Evolutionary conservation across 495 filamentous ascomycete genomes (phyloP).

Genomic region (Penicillium odoratum): DNA sequence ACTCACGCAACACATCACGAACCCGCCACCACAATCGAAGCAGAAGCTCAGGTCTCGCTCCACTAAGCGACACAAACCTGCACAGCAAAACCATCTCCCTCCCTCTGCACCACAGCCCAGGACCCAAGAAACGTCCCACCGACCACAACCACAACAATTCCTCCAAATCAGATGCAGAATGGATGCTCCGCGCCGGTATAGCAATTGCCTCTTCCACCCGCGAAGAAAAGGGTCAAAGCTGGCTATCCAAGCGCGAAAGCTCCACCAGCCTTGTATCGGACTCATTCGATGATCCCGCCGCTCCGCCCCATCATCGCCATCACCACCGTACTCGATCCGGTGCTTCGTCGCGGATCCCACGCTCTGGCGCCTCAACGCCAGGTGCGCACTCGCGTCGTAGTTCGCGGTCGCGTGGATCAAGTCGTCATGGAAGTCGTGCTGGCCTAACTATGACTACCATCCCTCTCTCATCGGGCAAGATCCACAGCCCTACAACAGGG

Average conservation of each 20-base stretch:
- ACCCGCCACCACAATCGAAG: constrained; percentile 36
- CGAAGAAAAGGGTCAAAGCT: constrained; percentile 77
- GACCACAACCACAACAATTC: neutral
- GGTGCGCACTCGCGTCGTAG: constrained; percentile 29
- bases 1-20: constrained; percentile 47
- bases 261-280: constrained; percentile 65
- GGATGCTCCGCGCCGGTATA: constrained; percentile 73
- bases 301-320: constrained; percentile 17
- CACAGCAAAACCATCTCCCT: constrained; percentile 24
- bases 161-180: constrained; percentile 58
- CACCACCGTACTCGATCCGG: constrained; percentile 28
- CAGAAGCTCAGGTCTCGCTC: constrained; percentile 37
- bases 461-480: constrained; percentile 12
- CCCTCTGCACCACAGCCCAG: constrained; percentile 27
- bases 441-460: constrained; percentile 41
- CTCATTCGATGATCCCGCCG: constrained; percentile 13
- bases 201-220: constrained; percentile 67
- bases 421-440: constrained; percentile 36
- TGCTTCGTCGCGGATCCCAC: constrained; percentile 26
- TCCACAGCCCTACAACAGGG: constrained; percentile 10
- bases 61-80: constrained; percentile 40
- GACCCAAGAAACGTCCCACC: constrained; percentile 14
- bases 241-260: constrained; percentile 70
- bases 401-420: constrained; percentile 35
- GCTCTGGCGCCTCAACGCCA: constrained; percentile 44